phyloP scores from a whole-genome alignment of 257 asterid species.

The Forsythia viridissima region DNA sequence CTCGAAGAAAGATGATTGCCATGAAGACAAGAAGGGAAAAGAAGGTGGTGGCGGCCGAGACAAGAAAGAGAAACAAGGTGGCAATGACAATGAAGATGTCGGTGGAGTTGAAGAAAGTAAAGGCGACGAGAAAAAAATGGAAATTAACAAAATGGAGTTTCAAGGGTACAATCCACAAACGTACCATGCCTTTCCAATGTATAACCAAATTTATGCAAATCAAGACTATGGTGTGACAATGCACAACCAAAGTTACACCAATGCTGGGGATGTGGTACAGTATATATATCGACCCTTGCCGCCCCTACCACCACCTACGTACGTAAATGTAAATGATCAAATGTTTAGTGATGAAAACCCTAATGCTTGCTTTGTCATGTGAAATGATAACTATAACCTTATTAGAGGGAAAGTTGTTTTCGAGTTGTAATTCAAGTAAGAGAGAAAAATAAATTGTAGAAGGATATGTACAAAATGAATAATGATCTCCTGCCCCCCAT shows the following conservation, averaged over 20 bases:
- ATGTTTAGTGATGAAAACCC: slow-evolving; percentile 58
- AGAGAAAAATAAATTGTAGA: neutral
- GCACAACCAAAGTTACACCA: slow-evolving; percentile 16
- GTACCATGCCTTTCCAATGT: slow-evolving; percentile 25
- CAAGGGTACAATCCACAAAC: slow-evolving; percentile 25
- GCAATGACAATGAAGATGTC: neutral
- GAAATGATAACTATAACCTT: neutral
- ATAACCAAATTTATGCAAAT: slow-evolving; percentile 26
- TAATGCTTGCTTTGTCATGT: slow-evolving; percentile 47
- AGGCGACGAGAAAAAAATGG: slow-evolving; percentile 24
- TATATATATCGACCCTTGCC: slow-evolving; percentile 19
- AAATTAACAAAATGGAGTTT: slow-evolving; percentile 30
- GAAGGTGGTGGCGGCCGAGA: neutral
- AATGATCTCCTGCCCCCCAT: too few relatives aligned
- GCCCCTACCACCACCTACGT: slow-evolving; percentile 35
- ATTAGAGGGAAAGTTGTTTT: neutral
- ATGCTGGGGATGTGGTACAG: neutral
- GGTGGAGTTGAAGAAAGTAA: slow-evolving; percentile 23
- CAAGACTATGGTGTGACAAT: slow-evolving; percentile 33
- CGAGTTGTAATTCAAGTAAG: too few relatives aligned
- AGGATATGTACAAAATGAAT: too few relatives aligned
- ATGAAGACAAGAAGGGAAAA: neutral
- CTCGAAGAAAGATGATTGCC: slow-evolving; percentile 56
- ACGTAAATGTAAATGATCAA: slow-evolving; percentile 28
- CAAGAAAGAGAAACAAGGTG: neutral